Evolutionary conservation across 371 early-diverging fungal species (phyloP), one percentile per base, ranked within the genome.

Genomic region (Actinomortierella ambigua): DNA sequence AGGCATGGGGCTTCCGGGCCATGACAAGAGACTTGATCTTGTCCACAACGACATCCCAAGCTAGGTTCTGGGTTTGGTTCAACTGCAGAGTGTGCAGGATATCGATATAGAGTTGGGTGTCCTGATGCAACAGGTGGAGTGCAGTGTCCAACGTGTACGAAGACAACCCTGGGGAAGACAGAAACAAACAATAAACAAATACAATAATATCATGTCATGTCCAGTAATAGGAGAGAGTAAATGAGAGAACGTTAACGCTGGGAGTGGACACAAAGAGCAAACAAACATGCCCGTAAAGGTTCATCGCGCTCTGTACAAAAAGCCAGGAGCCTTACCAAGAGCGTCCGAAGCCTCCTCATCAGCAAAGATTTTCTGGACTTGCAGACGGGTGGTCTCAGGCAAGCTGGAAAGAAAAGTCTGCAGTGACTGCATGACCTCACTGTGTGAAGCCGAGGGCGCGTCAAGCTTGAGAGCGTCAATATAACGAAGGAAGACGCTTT

Each of bases 381-480:
- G 55, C 22, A 68, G 57, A 11, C 71, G 46, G 27, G 54, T 77
- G 29, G 34, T 28, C 28, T 75, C 79, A 8, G 69, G 69, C 23
- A 68, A 24, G 14, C 43, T 48, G 2, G 68, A 66, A 27, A 79
- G 62, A 61, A 79, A 79, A 17, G 64, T 60, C 55, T 79, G 75
- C n/a, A 79, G 67, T 28, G 75, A 68, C 54, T 63, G 64, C 79
- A 79, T 78, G 54, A 79, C 79, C 59, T 79, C 69, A 13, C 73
- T 63, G 57, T 79, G 79, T 24, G 77, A 77, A 17, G 79, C 77
- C 0, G 77, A 77, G 18, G 69, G 67, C 49, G 69, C 62, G 57
- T 79, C 79, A 20, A 79, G 63, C 66, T 77, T 68, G 59, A 79
- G 69, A 6, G 79, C 79, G n/a, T 57, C 54, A 18, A 79, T 50